Evolutionary conservation across 495 filamentous ascomycete species (phyloP).

Genomic region (Podospora sp.): DNA sequence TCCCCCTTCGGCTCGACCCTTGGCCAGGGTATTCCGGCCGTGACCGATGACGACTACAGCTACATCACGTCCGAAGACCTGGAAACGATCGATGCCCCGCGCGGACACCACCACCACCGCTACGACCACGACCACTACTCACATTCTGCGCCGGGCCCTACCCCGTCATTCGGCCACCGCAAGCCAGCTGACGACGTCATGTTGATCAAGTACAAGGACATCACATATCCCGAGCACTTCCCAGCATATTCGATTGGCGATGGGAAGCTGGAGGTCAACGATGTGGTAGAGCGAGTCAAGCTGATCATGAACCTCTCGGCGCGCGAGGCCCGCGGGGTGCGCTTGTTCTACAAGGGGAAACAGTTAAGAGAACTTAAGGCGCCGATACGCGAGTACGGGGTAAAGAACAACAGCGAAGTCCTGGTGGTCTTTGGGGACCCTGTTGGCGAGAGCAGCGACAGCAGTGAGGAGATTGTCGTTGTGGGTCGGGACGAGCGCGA

Average conservation of each 20-base stretch:
- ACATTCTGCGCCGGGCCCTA: constrained; percentile 25
- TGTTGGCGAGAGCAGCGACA: constrained; percentile 52
- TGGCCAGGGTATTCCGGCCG: constrained; percentile 54
- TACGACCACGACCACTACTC: constrained; percentile 37
- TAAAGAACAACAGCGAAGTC: constrained; percentile 80
- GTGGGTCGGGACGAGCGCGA: constrained; percentile 31
- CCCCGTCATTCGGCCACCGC: constrained; percentile 30
- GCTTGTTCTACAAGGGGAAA: constrained; percentile 81
- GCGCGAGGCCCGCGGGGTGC: constrained; percentile 58
- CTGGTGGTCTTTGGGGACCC: constrained; percentile 55
- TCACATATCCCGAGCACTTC: constrained; percentile 77
- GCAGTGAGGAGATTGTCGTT: constrained; percentile 51
- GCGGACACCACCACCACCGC: constrained; percentile 40
- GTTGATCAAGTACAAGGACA: constrained; percentile 69
- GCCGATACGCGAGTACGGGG: constrained; percentile 71
- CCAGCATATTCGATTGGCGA: constrained; percentile 80
- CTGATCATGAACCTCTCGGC: constrained; percentile 62
- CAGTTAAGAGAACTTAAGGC: constrained; percentile 66
- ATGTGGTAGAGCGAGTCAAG: constrained; percentile 66
- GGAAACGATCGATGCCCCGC: constrained; percentile 40
- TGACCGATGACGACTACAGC: constrained; percentile 76
- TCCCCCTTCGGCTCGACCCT: constrained; percentile 59
- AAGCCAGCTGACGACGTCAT: constrained; percentile 71
- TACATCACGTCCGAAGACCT: constrained; percentile 79
- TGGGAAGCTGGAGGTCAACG: constrained; percentile 67